These are phyloP conservation scores for Lactarius akahatsu DNA, from an alignment of 768 basidiomycete species.

Conservation along the genomic window DNA sequence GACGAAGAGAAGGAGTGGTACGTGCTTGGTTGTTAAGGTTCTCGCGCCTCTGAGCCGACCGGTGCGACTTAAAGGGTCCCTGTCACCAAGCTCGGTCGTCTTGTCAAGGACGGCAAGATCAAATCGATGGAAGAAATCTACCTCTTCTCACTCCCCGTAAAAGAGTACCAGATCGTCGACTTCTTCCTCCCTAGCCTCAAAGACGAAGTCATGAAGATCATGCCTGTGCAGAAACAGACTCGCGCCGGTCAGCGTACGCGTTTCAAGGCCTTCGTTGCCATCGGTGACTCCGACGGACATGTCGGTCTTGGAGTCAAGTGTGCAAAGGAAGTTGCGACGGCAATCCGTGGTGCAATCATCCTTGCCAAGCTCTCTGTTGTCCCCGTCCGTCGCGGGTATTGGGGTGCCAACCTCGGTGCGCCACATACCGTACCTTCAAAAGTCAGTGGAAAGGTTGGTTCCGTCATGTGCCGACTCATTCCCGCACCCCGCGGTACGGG, in stretches of 20 bases:
- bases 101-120: conserved; percentile 99
- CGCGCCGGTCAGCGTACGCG: conserved; percentile 99
- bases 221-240: conserved; percentile 99
- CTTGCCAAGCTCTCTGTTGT: conserved; percentile 97
- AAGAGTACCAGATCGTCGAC: conserved; percentile 99
- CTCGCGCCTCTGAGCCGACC: conserved; percentile 19
- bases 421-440: conserved; percentile 99
- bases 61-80: conserved; percentile 68
- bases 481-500: conserved; percentile 98
- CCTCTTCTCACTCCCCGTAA: conserved; percentile 99
- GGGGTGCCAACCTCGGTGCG: conserved; percentile 98
- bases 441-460: conserved; percentile 97
- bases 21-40: conserved; percentile 32
- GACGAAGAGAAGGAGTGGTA: conserved; percentile 99
- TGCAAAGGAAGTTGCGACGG: conserved; percentile 99
- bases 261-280: conserved; percentile 99
- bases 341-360: conserved; percentile 99
- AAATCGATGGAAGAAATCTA: conserved; percentile 99
- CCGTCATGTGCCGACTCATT: conserved; percentile 98
- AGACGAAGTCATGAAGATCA: conserved; percentile 99
- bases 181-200: conserved; percentile 99
- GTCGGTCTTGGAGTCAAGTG: conserved; percentile 99
- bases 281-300: conserved; percentile 98
- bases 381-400: conserved; percentile 98
- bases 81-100: conserved; percentile 98